Conservation (phyloP, 2,329 filamentous ascomycete genomes). For the Didymella exigua region DNA sequence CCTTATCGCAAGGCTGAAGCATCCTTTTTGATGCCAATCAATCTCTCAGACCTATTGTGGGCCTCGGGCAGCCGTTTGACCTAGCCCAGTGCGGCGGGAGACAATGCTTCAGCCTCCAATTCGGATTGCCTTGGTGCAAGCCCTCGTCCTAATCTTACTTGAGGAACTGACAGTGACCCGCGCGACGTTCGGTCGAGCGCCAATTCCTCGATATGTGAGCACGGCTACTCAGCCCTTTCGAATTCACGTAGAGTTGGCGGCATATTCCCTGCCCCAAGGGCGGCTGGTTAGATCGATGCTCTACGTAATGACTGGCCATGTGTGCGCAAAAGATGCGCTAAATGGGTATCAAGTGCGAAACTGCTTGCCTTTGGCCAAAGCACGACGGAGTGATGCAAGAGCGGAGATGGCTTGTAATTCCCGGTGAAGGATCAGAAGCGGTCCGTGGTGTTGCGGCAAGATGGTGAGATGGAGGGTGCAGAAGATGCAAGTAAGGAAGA, state of each 20-base stretch:
- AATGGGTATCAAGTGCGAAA: constrained; percentile 1
- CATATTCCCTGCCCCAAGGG: neutral
- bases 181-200: neutral
- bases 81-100: neutral
- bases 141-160: neutral
- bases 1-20: constrained; percentile 18
- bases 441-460: constrained; percentile 3
- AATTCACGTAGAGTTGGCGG: neutral
- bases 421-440: constrained; percentile 5
- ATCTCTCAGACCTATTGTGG: neutral
- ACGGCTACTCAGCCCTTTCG: neutral
- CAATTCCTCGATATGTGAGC: neutral
- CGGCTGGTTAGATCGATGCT: neutral
- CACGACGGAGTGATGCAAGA: neutral
- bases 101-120: constrained; percentile 2
- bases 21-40: neutral
- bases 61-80: constrained; percentile 10
- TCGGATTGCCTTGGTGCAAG: neutral
- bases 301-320: constrained; percentile 1
- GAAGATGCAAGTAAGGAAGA: constrained; percentile 5
- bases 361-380: neutral
- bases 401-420: constrained; percentile 2
- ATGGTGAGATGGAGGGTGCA: constrained; percentile 10
- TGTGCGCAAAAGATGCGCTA: constrained; percentile 1
- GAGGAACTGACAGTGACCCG: neutral